Evolutionary conservation across 2,329 filamentous ascomycete genomes (phyloP).

Genomic region (Diaporthe amygdali): DNA sequence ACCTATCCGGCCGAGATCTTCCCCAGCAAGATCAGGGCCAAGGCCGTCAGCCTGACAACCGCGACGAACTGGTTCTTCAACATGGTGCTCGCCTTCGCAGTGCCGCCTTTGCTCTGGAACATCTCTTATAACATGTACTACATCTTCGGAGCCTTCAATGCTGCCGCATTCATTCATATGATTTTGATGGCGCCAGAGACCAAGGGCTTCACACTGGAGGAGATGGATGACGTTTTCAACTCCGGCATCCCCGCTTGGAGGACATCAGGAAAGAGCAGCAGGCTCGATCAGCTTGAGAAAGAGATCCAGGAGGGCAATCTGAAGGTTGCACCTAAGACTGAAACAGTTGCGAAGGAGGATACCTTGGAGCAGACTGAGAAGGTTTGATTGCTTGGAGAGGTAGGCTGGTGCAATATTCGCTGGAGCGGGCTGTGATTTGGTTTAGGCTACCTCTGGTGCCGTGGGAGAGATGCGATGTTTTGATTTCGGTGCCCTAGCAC

Average conservation of each 20-base stretch:
- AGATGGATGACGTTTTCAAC: constrained; percentile 77
- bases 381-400: background rate
- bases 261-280: constrained; percentile 43
- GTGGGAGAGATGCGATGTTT: too few relatives aligned
- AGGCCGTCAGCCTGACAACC: constrained; percentile 49
- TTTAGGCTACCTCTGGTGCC: too few relatives aligned
- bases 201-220: constrained; percentile 75
- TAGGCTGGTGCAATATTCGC: too few relatives aligned
- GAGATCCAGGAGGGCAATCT: constrained; percentile 54
- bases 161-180: constrained; percentile 71
- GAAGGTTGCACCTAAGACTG: constrained; percentile 36
- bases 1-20: constrained; percentile 54
- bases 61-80: constrained; percentile 50
- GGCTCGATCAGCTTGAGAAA: constrained; percentile 51
- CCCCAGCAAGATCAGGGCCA: constrained; percentile 46
- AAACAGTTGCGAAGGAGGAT: background rate
- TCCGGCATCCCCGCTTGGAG: constrained; percentile 65
- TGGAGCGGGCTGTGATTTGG: too few relatives aligned
- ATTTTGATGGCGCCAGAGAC: constrained; percentile 69
- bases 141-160: constrained; percentile 77
- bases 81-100: constrained; percentile 60
- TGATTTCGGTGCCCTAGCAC: too few relatives aligned
- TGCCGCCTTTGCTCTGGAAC: constrained; percentile 54
- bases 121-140: constrained; percentile 70
- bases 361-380: background rate